These are phyloP conservation scores for Epithele typhae DNA, from an alignment of 768 basidiomycete species.

Conservation along the genomic window DNA sequence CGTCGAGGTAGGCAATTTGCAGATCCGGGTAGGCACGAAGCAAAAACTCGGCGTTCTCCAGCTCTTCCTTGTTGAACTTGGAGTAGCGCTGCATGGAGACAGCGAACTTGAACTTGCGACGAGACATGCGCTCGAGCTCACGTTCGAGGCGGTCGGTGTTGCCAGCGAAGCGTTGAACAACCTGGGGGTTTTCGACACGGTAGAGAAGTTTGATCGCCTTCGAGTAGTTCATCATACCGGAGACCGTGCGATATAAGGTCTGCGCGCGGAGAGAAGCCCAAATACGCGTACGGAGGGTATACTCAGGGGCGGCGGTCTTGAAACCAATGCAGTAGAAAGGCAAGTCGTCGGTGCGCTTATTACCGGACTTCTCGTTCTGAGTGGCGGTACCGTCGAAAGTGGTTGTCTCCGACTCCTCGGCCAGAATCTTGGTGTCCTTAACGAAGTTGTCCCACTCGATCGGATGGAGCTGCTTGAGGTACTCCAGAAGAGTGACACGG, in stretches of 20 bases:
- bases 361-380: constrained; percentile 64
- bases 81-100: constrained; percentile 99
- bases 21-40: constrained; percentile 97
- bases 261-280: constrained; percentile 99
- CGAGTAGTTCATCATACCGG: constrained; percentile 99
- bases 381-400: constrained; percentile 48
- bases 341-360: constrained; percentile 78
- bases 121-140: constrained; percentile 94
- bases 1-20: constrained; percentile 97
- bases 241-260: constrained; percentile 97
- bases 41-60: constrained; percentile 97
- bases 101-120: constrained; percentile 97
- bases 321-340: constrained; percentile 99
- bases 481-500: constrained; percentile 94
- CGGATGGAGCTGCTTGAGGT: constrained; percentile 96
- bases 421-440: constrained; percentile 98
- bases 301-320: constrained; percentile 98
- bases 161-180: constrained; percentile 93
- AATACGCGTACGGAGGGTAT: constrained; percentile 97
- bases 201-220: constrained; percentile 99
- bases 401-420: constrained; percentile 67
- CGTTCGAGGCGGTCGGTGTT: constrained; percentile 95
- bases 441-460: constrained; percentile 99
- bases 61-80: constrained; percentile 99
- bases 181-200: constrained; percentile 97